Evolutionary conservation across 306 rosid species (phyloP), one percentile per base, ranked within the genome.

Genomic region (Cyclanthera cordifolia): DNA sequence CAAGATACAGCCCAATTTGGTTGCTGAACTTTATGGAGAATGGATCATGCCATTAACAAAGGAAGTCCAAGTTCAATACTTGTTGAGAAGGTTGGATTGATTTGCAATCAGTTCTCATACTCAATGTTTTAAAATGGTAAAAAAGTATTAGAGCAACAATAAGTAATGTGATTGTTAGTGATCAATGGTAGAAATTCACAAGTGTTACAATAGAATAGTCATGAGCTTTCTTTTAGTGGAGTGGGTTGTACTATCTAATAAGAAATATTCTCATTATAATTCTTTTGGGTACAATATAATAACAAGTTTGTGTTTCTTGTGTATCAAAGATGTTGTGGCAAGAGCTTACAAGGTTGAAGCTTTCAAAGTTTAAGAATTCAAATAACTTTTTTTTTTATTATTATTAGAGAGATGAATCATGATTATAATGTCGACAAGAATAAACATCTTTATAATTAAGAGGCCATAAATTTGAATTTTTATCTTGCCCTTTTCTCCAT

Each of bases 31-130:
- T 0, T 90, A 94, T 61, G 81, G 91, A 59, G 88, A 85, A 12
- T 90, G 96, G 97, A 94, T 94, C 84, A 94, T 94, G 99, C 99
- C 99, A 60, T 68, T 94, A 76, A 94, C 99, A 48, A 94, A 94
- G 77, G 83, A 94, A 81, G 97, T 90, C 73, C 97, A 90, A 84
- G 87, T 90, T 78, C 87, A 86, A 4, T 94, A 90, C 75, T 81
- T 94, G 39, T 70, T 94, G 47, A 86, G 96, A 82, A 85, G 87
- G 82, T 74, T 94, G 77, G 99, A 94, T 43, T 88, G 85, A 94
- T 49, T 47, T 55, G 21, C 50, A 10, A 4, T 64, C 27, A 10
- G 4, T 30, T n/a, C 34, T 27, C 13, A 48, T n/a, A 19, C 46
- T 48, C 67, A 15, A 25, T 70, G 39, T 10, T 53, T 53, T 34